These are phyloP conservation scores for Colletotrichum kahawae DNA, from an alignment of 2,329 filamentous ascomycete genomes.

Conservation along the genomic window DNA sequence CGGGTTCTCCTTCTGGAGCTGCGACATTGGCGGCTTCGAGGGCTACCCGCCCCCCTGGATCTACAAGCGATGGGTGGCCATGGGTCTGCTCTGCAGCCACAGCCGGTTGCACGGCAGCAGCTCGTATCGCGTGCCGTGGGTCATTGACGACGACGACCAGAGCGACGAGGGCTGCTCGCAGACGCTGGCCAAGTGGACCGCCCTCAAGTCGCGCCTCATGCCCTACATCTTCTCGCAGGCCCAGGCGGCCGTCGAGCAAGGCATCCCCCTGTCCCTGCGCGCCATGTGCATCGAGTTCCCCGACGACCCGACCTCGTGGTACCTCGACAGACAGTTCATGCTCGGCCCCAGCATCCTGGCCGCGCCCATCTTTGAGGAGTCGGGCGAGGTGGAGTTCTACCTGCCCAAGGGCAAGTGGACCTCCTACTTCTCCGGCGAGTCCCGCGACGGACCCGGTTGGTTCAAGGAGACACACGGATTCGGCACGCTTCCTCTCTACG, in stretches of 20 bases:
- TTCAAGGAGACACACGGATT: constrained; percentile 65
- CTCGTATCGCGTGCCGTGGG: constrained; percentile 78
- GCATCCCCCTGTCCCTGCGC: constrained; percentile 66
- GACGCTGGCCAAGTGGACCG: constrained; percentile 51
- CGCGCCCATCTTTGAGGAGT: constrained; percentile 68
- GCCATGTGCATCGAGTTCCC: constrained; percentile 75
- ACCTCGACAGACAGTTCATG: constrained; percentile 75
- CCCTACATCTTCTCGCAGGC: constrained; percentile 56
- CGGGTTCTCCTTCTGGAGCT: constrained; percentile 72
- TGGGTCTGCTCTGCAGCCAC: constrained; percentile 73
- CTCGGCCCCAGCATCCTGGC: constrained; percentile 69
- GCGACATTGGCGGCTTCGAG: constrained; percentile 76
- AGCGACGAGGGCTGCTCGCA: constrained; percentile 58
- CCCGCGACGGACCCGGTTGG: constrained; percentile 59
- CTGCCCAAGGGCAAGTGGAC: constrained; percentile 56
- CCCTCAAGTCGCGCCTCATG: constrained; percentile 57
- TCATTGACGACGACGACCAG: constrained; percentile 68
- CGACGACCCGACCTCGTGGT: constrained; percentile 71
- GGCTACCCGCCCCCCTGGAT: constrained; percentile 70
- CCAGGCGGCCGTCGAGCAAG: constrained; percentile 45
- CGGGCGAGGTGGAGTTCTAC: constrained; percentile 70
- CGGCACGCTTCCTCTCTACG: constrained; percentile 61
- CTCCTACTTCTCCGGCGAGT: constrained; percentile 52
- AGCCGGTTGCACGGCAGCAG: constrained; percentile 73
- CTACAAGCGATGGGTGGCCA: constrained; percentile 82